A percentile compares a stretch with the other conserved stretches of the same genome.
Conservation (phyloP, 108 stramenopile genomes). For the Cyclostephanos invisitatus region DNA sequence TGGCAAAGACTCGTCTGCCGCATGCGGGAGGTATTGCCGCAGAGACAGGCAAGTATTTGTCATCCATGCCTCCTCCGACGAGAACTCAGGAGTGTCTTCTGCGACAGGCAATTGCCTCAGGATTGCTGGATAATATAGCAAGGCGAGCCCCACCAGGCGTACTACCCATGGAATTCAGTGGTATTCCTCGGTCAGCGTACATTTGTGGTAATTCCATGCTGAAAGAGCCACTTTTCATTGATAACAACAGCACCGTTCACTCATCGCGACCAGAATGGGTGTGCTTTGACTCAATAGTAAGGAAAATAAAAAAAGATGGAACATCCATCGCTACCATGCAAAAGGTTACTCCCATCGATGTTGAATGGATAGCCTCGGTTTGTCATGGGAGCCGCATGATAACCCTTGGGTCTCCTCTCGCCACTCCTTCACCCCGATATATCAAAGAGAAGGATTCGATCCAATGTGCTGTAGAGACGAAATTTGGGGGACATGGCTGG, state of each 20-base stretch:
- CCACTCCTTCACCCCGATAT: constrained; percentile 69
- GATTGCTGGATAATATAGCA: constrained; percentile 82
- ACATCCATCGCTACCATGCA: constrained; percentile 72
- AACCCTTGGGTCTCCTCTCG: constrained; percentile 59
- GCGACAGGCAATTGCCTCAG: constrained; percentile 72
- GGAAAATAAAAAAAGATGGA: constrained; percentile 75
- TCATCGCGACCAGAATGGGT: constrained; percentile 79
- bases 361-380: constrained; percentile 71
- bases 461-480: constrained; percentile 75
- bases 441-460: constrained; percentile 71
- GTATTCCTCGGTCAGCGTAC: constrained; percentile 75
- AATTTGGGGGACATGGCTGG: constrained; percentile 79
- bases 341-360: constrained; percentile 79
- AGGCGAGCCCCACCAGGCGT: constrained; percentile 71
- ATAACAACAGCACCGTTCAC: constrained; percentile 67
- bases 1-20: constrained; percentile 72
- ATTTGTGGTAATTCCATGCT: constrained; percentile 56
- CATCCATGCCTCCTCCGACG: constrained; percentile 80
- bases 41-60: constrained; percentile 61
- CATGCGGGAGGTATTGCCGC: constrained; percentile 70
- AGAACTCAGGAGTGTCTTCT: constrained; percentile 68
- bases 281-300: constrained; percentile 70
- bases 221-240: constrained; percentile 79
- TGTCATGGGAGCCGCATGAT: constrained; percentile 72
- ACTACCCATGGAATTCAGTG: constrained; percentile 60